Conservation (phyloP, 768 basidiomycete genomes). For the Cystobasidiopsis lactophilus region DNA sequence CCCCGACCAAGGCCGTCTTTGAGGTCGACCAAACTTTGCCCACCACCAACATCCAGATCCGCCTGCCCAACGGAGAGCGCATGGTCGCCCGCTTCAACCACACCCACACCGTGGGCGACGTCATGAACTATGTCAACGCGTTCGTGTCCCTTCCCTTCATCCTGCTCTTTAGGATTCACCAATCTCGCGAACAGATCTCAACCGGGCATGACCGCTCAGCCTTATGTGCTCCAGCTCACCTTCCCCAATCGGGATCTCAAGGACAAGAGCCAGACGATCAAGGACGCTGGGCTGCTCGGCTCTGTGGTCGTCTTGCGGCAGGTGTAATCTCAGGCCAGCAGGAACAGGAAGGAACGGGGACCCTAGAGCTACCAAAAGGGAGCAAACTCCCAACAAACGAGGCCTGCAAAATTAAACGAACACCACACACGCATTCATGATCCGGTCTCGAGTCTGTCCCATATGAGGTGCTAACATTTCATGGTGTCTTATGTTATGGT, state of each 20-base stretch:
- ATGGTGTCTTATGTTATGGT: too few species aligned
- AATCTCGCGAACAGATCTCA: constrained; percentile 33
- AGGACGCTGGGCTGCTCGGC: constrained; percentile 49
- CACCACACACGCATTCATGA: too few species aligned
- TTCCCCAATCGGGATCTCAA: constrained; percentile 62
- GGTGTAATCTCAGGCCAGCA: constrained; percentile 8
- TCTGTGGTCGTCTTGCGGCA: constrained; percentile 65
- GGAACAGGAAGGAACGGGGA: too few species aligned
- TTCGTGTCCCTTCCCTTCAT: constrained; percentile 29
- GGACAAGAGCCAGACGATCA: constrained; percentile 42
- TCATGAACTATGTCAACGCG: constrained; percentile 75
- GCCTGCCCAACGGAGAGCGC: constrained; percentile 78
- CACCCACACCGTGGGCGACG: constrained; percentile 65
- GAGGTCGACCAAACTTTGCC: constrained; percentile 64
- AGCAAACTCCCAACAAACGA: too few species aligned
- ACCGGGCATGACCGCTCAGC: constrained; percentile 38
- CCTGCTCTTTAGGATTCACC: not conserved
- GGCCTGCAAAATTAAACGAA: too few species aligned
- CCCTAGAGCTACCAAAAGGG: too few species aligned
- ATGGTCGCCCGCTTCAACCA: constrained; percentile 72
- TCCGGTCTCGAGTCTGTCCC: too few species aligned
- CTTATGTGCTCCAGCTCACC: constrained; percentile 64
- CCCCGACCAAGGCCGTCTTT: constrained; percentile 30
- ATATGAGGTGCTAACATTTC: too few species aligned
- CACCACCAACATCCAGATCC: constrained; percentile 69